Conservation (phyloP, 441 rosid species). For the Melastoma candidum region DNA sequence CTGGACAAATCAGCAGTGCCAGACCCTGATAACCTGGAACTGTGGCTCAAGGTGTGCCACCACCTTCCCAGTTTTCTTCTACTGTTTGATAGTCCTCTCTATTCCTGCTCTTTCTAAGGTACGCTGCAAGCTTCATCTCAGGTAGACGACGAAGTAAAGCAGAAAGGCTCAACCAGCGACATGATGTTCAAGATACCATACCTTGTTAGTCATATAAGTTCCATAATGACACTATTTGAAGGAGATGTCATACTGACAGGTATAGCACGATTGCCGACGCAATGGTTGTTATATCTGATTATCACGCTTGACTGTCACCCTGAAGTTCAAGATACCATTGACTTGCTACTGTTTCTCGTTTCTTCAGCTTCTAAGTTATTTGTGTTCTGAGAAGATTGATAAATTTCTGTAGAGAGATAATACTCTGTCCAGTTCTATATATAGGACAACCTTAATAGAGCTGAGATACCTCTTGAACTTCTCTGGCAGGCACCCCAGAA, state of each 20-base stretch:
- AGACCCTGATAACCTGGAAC: slow-evolving; percentile 75
- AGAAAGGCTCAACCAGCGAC: slow-evolving; percentile 75
- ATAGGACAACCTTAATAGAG: background rate
- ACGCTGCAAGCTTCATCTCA: slow-evolving; percentile 9
- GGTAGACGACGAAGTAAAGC: slow-evolving; percentile 80
- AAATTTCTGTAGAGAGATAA: background rate
- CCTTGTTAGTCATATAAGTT: slow-evolving; percentile 83
- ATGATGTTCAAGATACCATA: slow-evolving; percentile 85
- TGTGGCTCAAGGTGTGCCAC: slow-evolving; percentile 72
- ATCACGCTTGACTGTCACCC: background rate
- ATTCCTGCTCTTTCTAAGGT: no score
- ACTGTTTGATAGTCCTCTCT: background rate
- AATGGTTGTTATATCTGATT: background rate
- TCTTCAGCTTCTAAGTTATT: no score
- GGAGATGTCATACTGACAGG: slow-evolving; percentile 94
- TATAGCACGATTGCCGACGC: slow-evolving; percentile 12
- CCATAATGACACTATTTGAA: slow-evolving; percentile 80
- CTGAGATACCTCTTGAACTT: background rate
- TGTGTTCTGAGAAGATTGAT: no score
- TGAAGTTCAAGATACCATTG: background rate
- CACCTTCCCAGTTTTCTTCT: slow-evolving; percentile 3
- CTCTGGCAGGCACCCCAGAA: slow-evolving; percentile 63
- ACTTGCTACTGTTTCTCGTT: no score
- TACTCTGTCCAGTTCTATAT: background rate
- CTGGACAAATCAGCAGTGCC: slow-evolving; percentile 50